Base-by-base conservation (phyloP, 1,284 basidiomycete genomes). In the Phylloporus sp. region DNA sequence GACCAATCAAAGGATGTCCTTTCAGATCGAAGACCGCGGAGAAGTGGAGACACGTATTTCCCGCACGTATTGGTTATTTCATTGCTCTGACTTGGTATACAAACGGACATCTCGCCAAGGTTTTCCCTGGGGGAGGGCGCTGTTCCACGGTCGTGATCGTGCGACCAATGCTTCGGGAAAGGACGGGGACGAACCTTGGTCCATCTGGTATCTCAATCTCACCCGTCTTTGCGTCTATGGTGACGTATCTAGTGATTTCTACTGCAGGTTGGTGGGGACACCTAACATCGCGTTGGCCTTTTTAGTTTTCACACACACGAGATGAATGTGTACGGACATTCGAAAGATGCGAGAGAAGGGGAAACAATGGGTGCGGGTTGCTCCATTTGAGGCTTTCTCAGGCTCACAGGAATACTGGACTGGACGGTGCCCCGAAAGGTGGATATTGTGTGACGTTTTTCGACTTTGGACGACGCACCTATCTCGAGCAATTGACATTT, bases 341-440 rank as follows among this genome's bases (percentile, higher is more conserved):
- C 81, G 81, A 70, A 93, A 90, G 47, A 93, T 82, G 20, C 92
- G 85, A 37, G 88, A 85, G 54, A 93, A 76, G 6, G 91, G 91
- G 71, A 84, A 86, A 71, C 91, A 93, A 60, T 86, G 82, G 46
- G 85, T 74, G 42, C 79, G 76, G 11, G 74, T 73, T 40, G 64
- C 71, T 20, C 78, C 80, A 32, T 65, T 65, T 32, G 64, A 61
- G 20, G 66, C 69, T 42, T 70, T 67, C 65, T 82, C 80, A 39
- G 78, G 68, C 60, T 85, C 78, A 72, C 91, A 93, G 34, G 77
- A 81, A 71, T 85, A 89, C 70, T 92, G 91, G n/a, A 74, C 72
- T 74, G 56, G 37, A 55, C 26, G 54, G 47, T 56, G 55, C 7
- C 51, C 52, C 39, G 17, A 39, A 40, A 46, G 46, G 53, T 72